phyloP scores from a whole-genome alignment of 2,329 filamentous ascomycete species.

The Clonostachys byssicola region DNA sequence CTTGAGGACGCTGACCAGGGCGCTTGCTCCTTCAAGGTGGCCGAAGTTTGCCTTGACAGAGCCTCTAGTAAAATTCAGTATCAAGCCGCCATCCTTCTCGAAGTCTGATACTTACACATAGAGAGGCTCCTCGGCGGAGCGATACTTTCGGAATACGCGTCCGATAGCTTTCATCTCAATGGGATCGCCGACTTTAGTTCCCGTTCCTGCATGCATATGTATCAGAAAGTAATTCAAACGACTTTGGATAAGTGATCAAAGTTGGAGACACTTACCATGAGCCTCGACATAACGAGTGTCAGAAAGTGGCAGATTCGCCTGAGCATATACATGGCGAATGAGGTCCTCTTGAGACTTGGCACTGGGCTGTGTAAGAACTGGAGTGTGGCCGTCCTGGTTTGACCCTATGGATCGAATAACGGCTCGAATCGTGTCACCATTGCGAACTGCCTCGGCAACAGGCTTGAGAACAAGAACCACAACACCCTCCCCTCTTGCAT shows the following conservation, averaged over 20 bases:
- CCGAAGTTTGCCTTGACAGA: constrained; percentile 8
- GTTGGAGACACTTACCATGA: constrained; percentile 40
- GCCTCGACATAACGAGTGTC: constrained; percentile 39
- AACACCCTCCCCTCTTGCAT: constrained; percentile 60
- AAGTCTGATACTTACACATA: background rate
- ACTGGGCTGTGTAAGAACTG: constrained; percentile 33
- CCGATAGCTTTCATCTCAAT: constrained; percentile 29
- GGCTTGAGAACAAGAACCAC: constrained; percentile 57
- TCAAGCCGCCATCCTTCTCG: constrained; percentile 4
- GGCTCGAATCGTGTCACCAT: constrained; percentile 25
- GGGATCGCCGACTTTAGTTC: constrained; percentile 40
- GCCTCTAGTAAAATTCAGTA: constrained; percentile 7
- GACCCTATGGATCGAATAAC: background rate
- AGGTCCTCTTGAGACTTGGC: constrained; percentile 22
- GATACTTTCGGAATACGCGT: constrained; percentile 1
- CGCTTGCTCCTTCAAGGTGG: constrained; percentile 8
- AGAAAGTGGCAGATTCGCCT: constrained; percentile 23
- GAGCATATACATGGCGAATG: constrained; percentile 31
- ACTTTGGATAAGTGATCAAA: no score
- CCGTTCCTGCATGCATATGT: constrained; percentile 29
- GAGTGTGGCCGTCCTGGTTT: constrained; percentile 10
- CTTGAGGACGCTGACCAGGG: constrained; percentile 6
- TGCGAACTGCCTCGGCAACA: constrained; percentile 48
- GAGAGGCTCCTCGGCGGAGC: background rate
- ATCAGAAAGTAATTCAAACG: background rate